Percentiles rank a stretch among this genome's conserved stretches.
Conservation (phyloP, 2,329 filamentous ascomycete species). For the Colletotrichum graminicola region DNA sequence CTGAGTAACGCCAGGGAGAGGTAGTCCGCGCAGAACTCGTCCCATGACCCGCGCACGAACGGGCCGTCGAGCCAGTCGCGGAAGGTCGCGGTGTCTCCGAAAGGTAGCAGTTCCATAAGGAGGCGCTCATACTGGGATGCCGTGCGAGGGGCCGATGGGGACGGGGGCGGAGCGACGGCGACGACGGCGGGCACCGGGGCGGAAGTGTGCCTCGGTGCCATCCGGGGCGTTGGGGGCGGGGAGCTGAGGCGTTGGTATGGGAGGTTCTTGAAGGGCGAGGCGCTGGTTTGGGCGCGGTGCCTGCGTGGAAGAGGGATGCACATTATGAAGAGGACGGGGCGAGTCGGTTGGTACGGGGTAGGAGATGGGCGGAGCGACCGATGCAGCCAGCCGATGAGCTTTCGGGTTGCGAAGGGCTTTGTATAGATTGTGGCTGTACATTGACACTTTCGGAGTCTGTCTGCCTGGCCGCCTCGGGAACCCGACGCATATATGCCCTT, state of each 20-base stretch:
- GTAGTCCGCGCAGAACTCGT: slow-evolving; percentile 53
- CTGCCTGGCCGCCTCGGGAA: slow-evolving; percentile 4
- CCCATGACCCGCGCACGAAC: slow-evolving; percentile 52
- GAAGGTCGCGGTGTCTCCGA: slow-evolving; percentile 51
- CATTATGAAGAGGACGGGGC: slow-evolving; percentile 26
- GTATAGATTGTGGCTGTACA: slow-evolving; percentile 1
- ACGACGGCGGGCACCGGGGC: not conserved
- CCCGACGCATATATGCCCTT: slow-evolving; percentile 2
- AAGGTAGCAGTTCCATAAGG: slow-evolving; percentile 55
- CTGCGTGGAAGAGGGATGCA: slow-evolving; percentile 39
- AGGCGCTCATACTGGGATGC: slow-evolving; percentile 54
- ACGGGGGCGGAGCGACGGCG: not conserved
- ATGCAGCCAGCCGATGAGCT: not conserved
- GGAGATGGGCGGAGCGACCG: not conserved
- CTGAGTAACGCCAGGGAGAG: slow-evolving; percentile 42
- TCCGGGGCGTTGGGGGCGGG: slow-evolving; percentile 29
- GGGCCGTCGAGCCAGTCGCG: slow-evolving; percentile 52
- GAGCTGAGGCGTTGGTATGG: slow-evolving; percentile 35
- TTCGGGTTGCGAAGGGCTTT: not conserved
- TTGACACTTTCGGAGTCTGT: not conserved
- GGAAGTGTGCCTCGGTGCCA: slow-evolving; percentile 28
- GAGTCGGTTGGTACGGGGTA: not conserved
- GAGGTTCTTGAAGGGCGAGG: slow-evolving; percentile 21
- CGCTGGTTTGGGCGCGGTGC: slow-evolving; percentile 17
- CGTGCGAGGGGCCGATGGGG: slow-evolving; percentile 34